phyloP scores from a whole-genome alignment of 768 basidiomycete genomes.

The Termitomyces sp. region DNA sequence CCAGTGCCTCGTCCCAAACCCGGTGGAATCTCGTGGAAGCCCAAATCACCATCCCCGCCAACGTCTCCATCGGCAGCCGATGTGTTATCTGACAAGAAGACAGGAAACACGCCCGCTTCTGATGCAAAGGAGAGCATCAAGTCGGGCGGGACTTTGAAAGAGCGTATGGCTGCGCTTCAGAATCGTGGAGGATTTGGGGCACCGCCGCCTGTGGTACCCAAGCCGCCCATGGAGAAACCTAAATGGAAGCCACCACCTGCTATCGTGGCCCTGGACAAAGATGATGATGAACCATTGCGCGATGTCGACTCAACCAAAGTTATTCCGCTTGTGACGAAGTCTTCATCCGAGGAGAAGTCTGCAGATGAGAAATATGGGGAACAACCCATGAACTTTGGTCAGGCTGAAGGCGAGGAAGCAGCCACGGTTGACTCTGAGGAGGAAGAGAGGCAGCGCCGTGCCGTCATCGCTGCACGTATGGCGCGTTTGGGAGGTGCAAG shows the following conservation, averaged over 20 bases:
- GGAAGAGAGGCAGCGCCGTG: slow-evolving; percentile 75
- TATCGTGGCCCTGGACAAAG: slow-evolving; percentile 40
- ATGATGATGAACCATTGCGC: slow-evolving; percentile 33
- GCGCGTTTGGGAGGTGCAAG: slow-evolving; percentile 86
- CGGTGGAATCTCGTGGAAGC: slow-evolving; percentile 69
- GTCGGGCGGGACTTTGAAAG: slow-evolving; percentile 78
- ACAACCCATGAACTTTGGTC: not conserved
- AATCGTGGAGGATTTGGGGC: slow-evolving; percentile 78
- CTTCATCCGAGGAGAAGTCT: slow-evolving; percentile 19
- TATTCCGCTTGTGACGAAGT: slow-evolving; percentile 27
- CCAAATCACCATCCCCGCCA: slow-evolving; percentile 53
- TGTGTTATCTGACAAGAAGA: slow-evolving; percentile 24
- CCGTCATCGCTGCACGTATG: slow-evolving; percentile 90
- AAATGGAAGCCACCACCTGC: slow-evolving; percentile 85
- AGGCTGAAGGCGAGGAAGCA: slow-evolving; percentile 28
- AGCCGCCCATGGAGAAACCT: slow-evolving; percentile 64
- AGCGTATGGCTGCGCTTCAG: slow-evolving; percentile 93
- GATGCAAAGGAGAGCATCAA: slow-evolving; percentile 89
- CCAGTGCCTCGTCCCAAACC: slow-evolving; percentile 66
- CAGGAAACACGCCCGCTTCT: slow-evolving; percentile 67
- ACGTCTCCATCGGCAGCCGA: slow-evolving; percentile 29
- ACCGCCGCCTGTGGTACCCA: slow-evolving; percentile 49
- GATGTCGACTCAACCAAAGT: slow-evolving; percentile 27
- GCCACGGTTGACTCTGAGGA: slow-evolving; percentile 51
- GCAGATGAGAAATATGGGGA: not conserved